Conservation (phyloP, 148 eudicot species). For the Rhododendron vialii region DNA sequence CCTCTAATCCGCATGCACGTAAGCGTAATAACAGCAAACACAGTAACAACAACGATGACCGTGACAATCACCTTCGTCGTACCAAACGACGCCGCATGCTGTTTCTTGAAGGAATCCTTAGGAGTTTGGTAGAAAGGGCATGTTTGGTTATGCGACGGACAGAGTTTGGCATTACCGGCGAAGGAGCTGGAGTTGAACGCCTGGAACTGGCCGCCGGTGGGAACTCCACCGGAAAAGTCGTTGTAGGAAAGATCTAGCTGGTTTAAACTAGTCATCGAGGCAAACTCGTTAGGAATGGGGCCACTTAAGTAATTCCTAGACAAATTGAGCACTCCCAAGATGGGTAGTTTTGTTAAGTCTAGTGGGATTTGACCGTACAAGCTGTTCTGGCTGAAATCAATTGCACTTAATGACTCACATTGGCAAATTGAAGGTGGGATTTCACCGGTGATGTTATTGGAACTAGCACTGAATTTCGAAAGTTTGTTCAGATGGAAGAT, state of each 20-base stretch:
- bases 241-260: slow-evolving; percentile 46
- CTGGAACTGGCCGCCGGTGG: slow-evolving; percentile 34
- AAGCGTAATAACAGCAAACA: slow-evolving; percentile 14
- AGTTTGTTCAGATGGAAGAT: slow-evolving; percentile 26
- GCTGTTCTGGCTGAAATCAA: slow-evolving; percentile 48
- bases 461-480: slow-evolving; percentile 21
- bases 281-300: slow-evolving; percentile 35
- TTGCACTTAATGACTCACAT: slow-evolving; percentile 23
- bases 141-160: slow-evolving; percentile 18
- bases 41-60: slow-evolving; percentile 19
- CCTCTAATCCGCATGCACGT: slow-evolving; percentile 21
- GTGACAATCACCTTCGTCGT: slow-evolving; percentile 29
- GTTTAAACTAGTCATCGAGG: slow-evolving; percentile 24
- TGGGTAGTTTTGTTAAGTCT: slow-evolving; percentile 16
- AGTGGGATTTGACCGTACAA: slow-evolving; percentile 41
- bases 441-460: slow-evolving; percentile 37
- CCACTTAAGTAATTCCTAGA: slow-evolving; percentile 43
- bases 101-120: not conserved
- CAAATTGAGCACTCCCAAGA: slow-evolving; percentile 29
- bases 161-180: slow-evolving; percentile 50
- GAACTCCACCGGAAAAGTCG: slow-evolving; percentile 41
- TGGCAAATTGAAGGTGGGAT: slow-evolving; percentile 32
- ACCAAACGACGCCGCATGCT: slow-evolving; percentile 17
- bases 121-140: slow-evolving; percentile 34
- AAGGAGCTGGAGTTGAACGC: slow-evolving; percentile 37